These are phyloP conservation scores for Bacidia gigantensis DNA, from an alignment of 495 filamentous ascomycete genomes.

Conservation along the genomic window DNA sequence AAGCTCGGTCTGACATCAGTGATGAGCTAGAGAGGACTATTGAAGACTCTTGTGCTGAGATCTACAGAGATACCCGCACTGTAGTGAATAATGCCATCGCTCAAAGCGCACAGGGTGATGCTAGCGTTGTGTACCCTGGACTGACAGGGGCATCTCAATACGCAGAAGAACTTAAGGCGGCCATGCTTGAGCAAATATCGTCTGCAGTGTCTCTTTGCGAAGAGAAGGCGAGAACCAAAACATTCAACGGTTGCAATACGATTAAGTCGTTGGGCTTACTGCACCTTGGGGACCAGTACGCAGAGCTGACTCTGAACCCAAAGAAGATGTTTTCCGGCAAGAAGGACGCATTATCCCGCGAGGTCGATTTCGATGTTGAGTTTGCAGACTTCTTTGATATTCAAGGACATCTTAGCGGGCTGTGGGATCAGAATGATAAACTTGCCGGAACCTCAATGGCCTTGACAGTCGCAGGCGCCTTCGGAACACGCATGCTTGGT, in stretches of 20 bases:
- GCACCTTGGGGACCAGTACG: conserved; percentile 77
- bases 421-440: conserved; percentile 89
- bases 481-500: conserved; percentile 57
- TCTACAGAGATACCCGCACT: conserved; percentile 68
- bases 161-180: conserved; percentile 80
- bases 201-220: conserved; percentile 66
- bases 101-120: conserved; percentile 58
- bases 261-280: conserved; percentile 80
- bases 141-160: conserved; percentile 77
- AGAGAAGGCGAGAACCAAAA: conserved; percentile 64
- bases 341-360: conserved; percentile 62
- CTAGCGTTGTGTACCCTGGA: conserved; percentile 76
- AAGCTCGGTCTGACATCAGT: conserved; percentile 65
- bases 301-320: conserved; percentile 68
- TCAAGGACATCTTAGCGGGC: too few species aligned
- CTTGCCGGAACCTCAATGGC: conserved; percentile 84
- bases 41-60: conserved; percentile 68
- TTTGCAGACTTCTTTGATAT: conserved; percentile 89
- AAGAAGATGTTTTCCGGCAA: conserved; percentile 86
- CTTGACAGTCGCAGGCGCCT: conserved; percentile 77
- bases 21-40: conserved; percentile 70
- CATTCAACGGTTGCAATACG: conserved; percentile 66
- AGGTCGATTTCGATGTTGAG: conserved; percentile 78
- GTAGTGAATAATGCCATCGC: conserved; percentile 58
- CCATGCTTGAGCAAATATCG: conserved; percentile 80